Evolutionary conservation across 768 basidiomycete genomes (phyloP).

Genomic region (Pleurotus tuoliensis): DNA sequence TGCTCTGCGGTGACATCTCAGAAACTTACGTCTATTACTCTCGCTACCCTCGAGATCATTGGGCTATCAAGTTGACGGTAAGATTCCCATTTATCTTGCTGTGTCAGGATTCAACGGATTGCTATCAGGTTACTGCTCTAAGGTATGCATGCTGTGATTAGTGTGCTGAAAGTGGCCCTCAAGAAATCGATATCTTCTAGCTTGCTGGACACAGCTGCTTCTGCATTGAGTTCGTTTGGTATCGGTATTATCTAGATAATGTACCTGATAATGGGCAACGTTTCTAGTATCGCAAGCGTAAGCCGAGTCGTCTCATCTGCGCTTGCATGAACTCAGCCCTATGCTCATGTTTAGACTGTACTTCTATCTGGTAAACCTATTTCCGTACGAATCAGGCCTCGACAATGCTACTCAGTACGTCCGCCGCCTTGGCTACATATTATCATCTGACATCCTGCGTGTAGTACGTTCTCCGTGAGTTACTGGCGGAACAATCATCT

Average conservation of each 20-base stretch:
- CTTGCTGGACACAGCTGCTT: slow-evolving; percentile 16
- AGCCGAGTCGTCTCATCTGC: neutral
- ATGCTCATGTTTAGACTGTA: slow-evolving; percentile 15
- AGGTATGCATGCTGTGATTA: neutral
- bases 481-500: neutral
- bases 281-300: slow-evolving; percentile 13
- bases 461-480: slow-evolving; percentile 16
- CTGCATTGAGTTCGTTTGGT: slow-evolving; percentile 16
- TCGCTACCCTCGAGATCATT: slow-evolving; percentile 17
- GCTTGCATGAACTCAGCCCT: neutral
- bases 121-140: neutral
- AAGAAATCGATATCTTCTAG: slow-evolving; percentile 1
- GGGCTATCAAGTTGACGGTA: slow-evolving; percentile 17
- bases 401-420: slow-evolving; percentile 17
- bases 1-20: slow-evolving; percentile 2
- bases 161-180: too few species aligned
- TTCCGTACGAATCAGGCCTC: slow-evolving; percentile 18
- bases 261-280: neutral
- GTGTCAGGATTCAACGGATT: too few species aligned
- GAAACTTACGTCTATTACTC: slow-evolving; percentile 26
- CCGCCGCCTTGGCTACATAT: neutral
- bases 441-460: neutral
- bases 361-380: slow-evolving; percentile 19
- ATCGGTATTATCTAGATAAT: too few species aligned
- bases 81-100: neutral